Conservation (phyloP, 148 eudicot species). For the Diospyros lotus region DNA sequence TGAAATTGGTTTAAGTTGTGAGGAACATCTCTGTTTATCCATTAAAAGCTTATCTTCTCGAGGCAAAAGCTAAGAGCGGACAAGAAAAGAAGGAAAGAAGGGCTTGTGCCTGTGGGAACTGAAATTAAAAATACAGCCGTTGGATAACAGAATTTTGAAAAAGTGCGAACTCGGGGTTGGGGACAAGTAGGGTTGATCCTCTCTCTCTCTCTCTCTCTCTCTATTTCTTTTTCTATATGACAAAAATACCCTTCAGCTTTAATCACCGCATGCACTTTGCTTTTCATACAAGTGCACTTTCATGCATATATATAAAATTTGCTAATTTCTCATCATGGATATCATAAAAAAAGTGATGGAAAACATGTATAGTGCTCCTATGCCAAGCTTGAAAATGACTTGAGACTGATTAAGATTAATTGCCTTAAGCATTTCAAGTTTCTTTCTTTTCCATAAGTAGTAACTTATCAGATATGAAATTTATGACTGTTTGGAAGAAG, state of each 20-base stretch:
- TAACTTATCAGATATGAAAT: too few species aligned
- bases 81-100: slow-evolving; percentile 19
- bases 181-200: slow-evolving; percentile 44
- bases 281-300: slow-evolving; percentile 59
- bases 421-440: background rate
- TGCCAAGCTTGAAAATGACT: slow-evolving; percentile 26
- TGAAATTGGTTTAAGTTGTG: slow-evolving; percentile 15
- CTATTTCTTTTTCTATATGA: slow-evolving; percentile 25
- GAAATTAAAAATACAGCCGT: slow-evolving; percentile 38
- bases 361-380: slow-evolving; percentile 18
- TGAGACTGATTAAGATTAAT: background rate
- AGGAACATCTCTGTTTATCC: slow-evolving; percentile 13
- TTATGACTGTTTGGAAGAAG: too few species aligned
- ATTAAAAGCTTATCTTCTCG: slow-evolving; percentile 12
- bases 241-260: slow-evolving; percentile 62
- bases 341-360: background rate
- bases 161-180: slow-evolving; percentile 33
- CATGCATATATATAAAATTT: slow-evolving; percentile 10
- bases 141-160: slow-evolving; percentile 57
- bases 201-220: slow-evolving; percentile 15
- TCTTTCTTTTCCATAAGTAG: background rate
- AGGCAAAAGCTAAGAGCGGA: slow-evolving; percentile 18
- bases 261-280: slow-evolving; percentile 31
- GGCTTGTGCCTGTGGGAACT: slow-evolving; percentile 2
- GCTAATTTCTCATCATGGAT: background rate